Base-by-base conservation (phyloP, 495 filamentous ascomycete species). In the Hypomontagnella monticulosa region DNA sequence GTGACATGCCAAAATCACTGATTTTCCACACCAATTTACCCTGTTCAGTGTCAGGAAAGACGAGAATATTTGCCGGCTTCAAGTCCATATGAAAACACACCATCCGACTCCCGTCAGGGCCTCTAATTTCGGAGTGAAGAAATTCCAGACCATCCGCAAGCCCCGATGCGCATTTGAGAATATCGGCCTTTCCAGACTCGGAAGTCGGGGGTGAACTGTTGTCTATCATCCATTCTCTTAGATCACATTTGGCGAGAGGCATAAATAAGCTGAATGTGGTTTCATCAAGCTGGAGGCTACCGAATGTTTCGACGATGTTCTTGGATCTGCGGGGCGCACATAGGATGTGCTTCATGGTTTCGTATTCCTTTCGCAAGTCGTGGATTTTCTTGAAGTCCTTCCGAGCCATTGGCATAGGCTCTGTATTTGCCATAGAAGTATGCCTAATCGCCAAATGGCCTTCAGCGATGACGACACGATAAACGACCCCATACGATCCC, bases 1-100 rank as follows among this genome's bases (percentile, higher is more conserved):
- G 57, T 36, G 76, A 72, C 71, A 77, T 77, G 8, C 76, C 76
- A 38, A 78, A 78, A 41, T 78, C 76, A 37, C 76, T 77, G 7
- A 78, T 69, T 48, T 77, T 77, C 76, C 76, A 78, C 12, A 78
- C 54, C 14, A 66, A 33, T 36, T 50, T 37, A 2, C 20, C 49
- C 10, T 69, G 52, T 11, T 59, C 50, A 4, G 36, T 51, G 12
- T 61, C 62, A 6, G 75, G 63, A 30, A 76, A 78, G 20, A 78
- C 63, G 12, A 78, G 67, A 34, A 78, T 71, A 23, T 78, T 78
- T 33, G 52, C 69, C 14, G 75, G 76, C 36, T 78, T 78, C 3
- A 78, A 55, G 41, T 78, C 73, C 76, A 77, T 77, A 37, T 78
- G 76, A 40, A 76, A 78, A 47, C 73, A 76, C 14, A 75, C 69